Evolutionary conservation across 352 stramenopile species (phyloP), one percentile per base, ranked within the genome.

Genomic region (Pythium volutum): DNA sequence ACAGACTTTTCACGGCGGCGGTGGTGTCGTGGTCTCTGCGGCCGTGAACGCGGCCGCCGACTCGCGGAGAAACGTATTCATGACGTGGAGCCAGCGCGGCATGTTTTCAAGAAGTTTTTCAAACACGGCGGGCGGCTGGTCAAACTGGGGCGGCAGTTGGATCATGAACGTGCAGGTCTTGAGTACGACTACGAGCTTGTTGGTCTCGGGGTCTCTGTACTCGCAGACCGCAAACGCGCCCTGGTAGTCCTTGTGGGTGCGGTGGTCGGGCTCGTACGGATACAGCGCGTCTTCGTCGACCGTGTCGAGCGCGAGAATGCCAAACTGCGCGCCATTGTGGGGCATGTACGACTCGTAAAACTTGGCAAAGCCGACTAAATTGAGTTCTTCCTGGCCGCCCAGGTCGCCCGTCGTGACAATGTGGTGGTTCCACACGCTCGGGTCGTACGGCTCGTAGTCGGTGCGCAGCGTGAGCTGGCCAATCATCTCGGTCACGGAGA

Each of bases 271-370:
- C 12, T 45, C 18, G 54, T 87, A 87, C 38, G 75, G 77, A 34
- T 84, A 73, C 45, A 87, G 39, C 22, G 75, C 73, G 62, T 87
- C 75, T 8, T 72, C 57, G 34, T 84, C 75, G 16, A 87, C 76
- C 3, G 46, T 66, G 48, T 83, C 69, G 7, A 70, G 58, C 11
- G 70, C 57, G 6, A 80, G 53, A 26, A 84, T 58, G 4, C 62
- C 77, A 33, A 69, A 48, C n/a, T 74, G 66, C 10, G 66, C 55
- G 26, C 57, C 54, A 1, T 57, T 57, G 18, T 58, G 34, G 18
- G 59, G n/a, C 20, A 53, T 26, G 48, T 42, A 41, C 49, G 74
- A 22, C 51, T 67, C 67, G 39, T 74, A 70, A 22, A 71, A 87
- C 20, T 77, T 47, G n/a, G 69, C 56, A 41, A 66, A 65, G 39